phyloP scores from a whole-genome alignment of 1,139 yeast genomes.

The Geotrichum klebahnii region DNA sequence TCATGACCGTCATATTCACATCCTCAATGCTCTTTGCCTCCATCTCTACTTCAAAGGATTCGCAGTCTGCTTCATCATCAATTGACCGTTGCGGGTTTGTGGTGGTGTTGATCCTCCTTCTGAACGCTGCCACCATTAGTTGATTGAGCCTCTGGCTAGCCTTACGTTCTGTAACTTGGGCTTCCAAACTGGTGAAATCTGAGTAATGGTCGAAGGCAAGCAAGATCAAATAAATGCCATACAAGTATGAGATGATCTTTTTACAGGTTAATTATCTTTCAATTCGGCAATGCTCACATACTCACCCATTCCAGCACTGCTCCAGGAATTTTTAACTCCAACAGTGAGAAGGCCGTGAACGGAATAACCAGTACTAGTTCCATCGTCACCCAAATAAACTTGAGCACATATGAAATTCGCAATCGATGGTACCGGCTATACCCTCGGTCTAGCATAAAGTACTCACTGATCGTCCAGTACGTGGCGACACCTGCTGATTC shows the following conservation, averaged over 20 bases:
- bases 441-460: slow-evolving; percentile 16
- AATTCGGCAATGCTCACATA: no score
- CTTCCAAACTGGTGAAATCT: not conserved
- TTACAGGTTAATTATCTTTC: no score
- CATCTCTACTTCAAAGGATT: not conserved
- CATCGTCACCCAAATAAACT: slow-evolving; percentile 19
- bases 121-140: slow-evolving; percentile 10
- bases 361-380: slow-evolving; percentile 20
- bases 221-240: slow-evolving; percentile 19
- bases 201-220: slow-evolving; percentile 17
- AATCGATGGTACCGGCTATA: slow-evolving; percentile 17
- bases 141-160: slow-evolving; percentile 14
- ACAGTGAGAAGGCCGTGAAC: slow-evolving; percentile 19
- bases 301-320: slow-evolving; percentile 23
- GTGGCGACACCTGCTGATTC: slow-evolving; percentile 21
- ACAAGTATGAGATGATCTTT: slow-evolving; percentile 22
- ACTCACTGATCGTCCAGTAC: slow-evolving; percentile 19
- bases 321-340: slow-evolving; percentile 17
- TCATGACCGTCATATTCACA: not conserved
- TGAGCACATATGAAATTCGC: slow-evolving; percentile 18
- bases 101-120: slow-evolving; percentile 1
- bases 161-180: slow-evolving; percentile 10
- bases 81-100: not conserved
- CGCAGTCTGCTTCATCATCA: not conserved
- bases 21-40: not conserved